Base-by-base conservation (phyloP, 1,284 basidiomycete species). In the Leccinum fuscescens region DNA sequence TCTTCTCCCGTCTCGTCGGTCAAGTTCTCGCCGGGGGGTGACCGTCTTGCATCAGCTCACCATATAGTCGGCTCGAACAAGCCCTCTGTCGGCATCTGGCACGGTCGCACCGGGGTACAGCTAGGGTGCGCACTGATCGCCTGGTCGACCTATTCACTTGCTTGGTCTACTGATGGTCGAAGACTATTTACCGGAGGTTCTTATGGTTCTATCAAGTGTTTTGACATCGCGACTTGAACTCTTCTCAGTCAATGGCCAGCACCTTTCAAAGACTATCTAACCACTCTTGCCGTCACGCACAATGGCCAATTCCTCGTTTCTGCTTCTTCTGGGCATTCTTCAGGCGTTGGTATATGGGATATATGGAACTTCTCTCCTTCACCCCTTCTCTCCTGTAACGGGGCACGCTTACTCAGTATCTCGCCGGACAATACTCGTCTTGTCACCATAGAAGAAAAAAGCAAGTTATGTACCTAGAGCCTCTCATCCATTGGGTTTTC, bases 301-400 rank as follows among this genome's bases (percentile, higher is more conserved):
- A 60, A n/a, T 1, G 59, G 52, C 0, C 27, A 27, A 27, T 27
- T 27, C 27, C 27, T 27, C 27, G 7, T 27, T 27, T 27, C 27
- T 27, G 50, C 48, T 14, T 65, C 62, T 12, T 55, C 57, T 1
- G 65, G 63, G n/a, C 33, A 37, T 3, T 4, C 14, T 1, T 20
- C 1, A 1, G 52, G 52, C 15, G 53, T 65, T 15, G 59, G 55
- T 11, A 35, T 67, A 11, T 67, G 65, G 65, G 56, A 67, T 44
- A 58, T 53, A 24, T 22, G 37, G 24, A 1, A 14, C 7, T 9
- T 17, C 7, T 20, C 24, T 20, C n/a, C 37, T 9, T 24, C 52
- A 31, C 53, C 46, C 48, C 31, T 65, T 6, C 29, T 14, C 22
- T 59, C 60, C n/a, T 22, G 33, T 8, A 27, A 24, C 12, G 48